A percentile compares a stretch with the other conserved stretches of the same genome.
These are phyloP conservation scores for Juglanconis oblonga DNA, from an alignment of 2,329 filamentous ascomycete species.

Conservation along the genomic window DNA sequence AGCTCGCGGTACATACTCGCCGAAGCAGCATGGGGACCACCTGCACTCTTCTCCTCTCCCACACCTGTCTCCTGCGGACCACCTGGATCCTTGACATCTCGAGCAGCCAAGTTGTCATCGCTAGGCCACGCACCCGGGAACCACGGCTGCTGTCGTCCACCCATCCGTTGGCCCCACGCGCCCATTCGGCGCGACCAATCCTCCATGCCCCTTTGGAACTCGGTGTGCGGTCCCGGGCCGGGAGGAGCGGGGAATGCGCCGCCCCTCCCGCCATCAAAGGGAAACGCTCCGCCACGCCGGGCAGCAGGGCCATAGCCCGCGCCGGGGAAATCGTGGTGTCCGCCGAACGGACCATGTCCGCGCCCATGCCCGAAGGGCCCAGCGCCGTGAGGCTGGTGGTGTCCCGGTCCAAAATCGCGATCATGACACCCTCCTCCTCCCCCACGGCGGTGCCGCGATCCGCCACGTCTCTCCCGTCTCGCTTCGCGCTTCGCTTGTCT, in stretches of 20 bases:
- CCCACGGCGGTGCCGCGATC: neutral
- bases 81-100: constrained; percentile 6
- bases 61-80: constrained; percentile 12
- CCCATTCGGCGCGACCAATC: constrained; percentile 8
- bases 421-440: neutral
- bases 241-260: neutral
- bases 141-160: neutral
- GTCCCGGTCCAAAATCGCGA: neutral
- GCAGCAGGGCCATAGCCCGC: constrained; percentile 6
- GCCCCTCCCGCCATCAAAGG: neutral
- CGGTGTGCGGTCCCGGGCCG: neutral
- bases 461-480: constrained; percentile 13
- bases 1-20: constrained; percentile 35
- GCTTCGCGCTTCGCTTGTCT: constrained; percentile 22
- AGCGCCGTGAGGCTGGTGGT: neutral
- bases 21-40: constrained; percentile 24
- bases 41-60: constrained; percentile 14
- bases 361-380: neutral
- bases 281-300: constrained; percentile 1
- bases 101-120: constrained; percentile 20
- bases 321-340: constrained; percentile 2
- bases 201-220: constrained; percentile 6
- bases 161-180: neutral
- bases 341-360: neutral
- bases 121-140: constrained; percentile 34